Conservation (phyloP, 768 basidiomycete genomes). For the Tricholoma sp. region DNA sequence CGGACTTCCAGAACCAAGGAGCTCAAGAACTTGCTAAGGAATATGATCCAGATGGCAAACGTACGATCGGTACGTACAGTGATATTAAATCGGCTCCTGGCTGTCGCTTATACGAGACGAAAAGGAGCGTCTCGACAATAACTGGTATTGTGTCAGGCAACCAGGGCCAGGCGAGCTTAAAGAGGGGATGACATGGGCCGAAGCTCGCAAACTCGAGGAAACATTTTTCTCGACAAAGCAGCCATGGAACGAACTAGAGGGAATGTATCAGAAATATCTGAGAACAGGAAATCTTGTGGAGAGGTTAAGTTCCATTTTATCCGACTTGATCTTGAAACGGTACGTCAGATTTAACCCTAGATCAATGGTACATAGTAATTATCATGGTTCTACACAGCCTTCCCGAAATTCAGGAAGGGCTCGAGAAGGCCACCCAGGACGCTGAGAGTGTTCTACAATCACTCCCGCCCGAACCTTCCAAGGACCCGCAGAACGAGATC, state of each 20-base stretch:
- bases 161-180: constrained; percentile 47
- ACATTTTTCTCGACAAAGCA: constrained; percentile 47
- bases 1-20: constrained; percentile 78
- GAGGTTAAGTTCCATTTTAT: constrained; percentile 54
- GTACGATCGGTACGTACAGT: constrained; percentile 57
- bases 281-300: constrained; percentile 54
- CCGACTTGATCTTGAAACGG: constrained; percentile 60
- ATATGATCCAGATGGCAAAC: constrained; percentile 55
- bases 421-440: constrained; percentile 37
- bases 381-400: constrained; percentile 33
- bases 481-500: constrained; percentile 55
- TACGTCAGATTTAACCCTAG: constrained; percentile 19
- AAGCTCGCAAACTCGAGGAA: constrained; percentile 54
- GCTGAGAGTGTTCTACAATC: constrained; percentile 26
- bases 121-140: constrained; percentile 42
- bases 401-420: constrained; percentile 56
- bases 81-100: constrained; percentile 32
- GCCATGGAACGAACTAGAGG: constrained; percentile 54
- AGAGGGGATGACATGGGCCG: constrained; percentile 49
- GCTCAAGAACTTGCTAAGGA: constrained; percentile 61
- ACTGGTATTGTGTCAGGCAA: constrained; percentile 59
- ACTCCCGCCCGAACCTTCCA: constrained; percentile 49
- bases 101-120: constrained; percentile 52
- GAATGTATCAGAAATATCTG: constrained; percentile 44
- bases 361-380: not conserved